These are phyloP conservation scores for Leptographium procerum DNA, from an alignment of 2,329 filamentous ascomycete genomes.

Conservation along the genomic window DNA sequence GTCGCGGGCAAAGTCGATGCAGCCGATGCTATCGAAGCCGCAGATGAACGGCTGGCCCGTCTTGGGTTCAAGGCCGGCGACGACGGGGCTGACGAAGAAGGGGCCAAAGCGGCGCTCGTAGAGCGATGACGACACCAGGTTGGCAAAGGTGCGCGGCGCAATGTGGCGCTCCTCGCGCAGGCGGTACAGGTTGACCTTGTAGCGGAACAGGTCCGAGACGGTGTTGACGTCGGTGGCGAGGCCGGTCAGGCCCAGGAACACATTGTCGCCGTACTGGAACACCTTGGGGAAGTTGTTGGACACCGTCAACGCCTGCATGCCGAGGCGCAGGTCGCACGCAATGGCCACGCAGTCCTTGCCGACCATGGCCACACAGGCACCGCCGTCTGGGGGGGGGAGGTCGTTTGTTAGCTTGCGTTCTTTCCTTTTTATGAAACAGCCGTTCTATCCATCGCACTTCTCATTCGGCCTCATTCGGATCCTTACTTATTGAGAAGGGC, in stretches of 20 bases:
- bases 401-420: not conserved
- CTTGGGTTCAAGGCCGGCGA: slow-evolving; percentile 90
- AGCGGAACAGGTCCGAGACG: slow-evolving; percentile 93
- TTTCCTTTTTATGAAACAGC: too few relatives aligned
- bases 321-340: slow-evolving; percentile 95
- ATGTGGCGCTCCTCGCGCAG: slow-evolving; percentile 96
- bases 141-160: slow-evolving; percentile 87
- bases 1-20: slow-evolving; percentile 98
- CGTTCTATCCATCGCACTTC: not conserved
- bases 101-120: slow-evolving; percentile 96
- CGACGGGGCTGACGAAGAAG: slow-evolving; percentile 89
- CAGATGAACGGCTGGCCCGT: slow-evolving; percentile 95
- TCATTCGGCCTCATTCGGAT: not conserved
- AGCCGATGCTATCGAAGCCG: slow-evolving; percentile 97
- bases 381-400: slow-evolving; percentile 48
- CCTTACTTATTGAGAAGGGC: slow-evolving; percentile 89
- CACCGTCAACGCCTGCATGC: slow-evolving; percentile 89
- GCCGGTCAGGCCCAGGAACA: slow-evolving; percentile 90
- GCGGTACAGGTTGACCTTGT: slow-evolving; percentile 99
- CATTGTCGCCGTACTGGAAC: slow-evolving; percentile 82
- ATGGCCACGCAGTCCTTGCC: slow-evolving; percentile 99
- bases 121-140: slow-evolving; percentile 80
- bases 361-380: slow-evolving; percentile 96
- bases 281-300: slow-evolving; percentile 99
- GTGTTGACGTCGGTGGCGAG: slow-evolving; percentile 93